Conservation (phyloP, 1,284 basidiomycete genomes). For the Inonotus obliquus region DNA sequence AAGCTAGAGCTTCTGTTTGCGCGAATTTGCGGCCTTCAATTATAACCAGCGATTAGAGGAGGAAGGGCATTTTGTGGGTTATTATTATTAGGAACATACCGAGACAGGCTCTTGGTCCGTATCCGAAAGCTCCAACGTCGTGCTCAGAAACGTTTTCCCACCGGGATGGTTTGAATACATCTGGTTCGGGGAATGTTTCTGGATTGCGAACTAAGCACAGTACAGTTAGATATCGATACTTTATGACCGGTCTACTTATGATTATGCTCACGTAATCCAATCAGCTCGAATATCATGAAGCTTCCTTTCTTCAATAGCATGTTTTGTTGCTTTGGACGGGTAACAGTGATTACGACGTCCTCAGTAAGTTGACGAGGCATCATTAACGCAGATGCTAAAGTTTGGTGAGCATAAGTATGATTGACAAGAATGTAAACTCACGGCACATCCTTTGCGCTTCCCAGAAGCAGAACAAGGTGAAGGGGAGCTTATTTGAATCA, state of each 20-base stretch:
- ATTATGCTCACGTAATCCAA: conserved; percentile 3
- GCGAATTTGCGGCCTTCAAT: conserved; percentile 22
- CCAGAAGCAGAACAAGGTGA: conserved; percentile 18
- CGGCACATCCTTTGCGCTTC: conserved; percentile 18
- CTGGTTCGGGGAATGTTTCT: conserved; percentile 20
- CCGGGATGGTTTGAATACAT: not conserved
- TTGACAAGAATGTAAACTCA: not conserved
- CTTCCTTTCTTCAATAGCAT: conserved; percentile 10
- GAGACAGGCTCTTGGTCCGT: not conserved
- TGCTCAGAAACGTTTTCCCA: conserved; percentile 11
- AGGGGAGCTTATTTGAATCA: conserved; percentile 15
- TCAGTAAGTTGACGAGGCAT: conserved; percentile 7
- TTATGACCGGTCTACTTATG: too few species aligned
- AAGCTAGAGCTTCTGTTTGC: conserved; percentile 17
- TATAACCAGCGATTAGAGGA: conserved; percentile 19
- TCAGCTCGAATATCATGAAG: not conserved
- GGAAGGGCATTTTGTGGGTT: conserved; percentile 13
- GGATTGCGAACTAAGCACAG: conserved; percentile 15
- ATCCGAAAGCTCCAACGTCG: conserved; percentile 10
- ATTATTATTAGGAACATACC: not conserved
- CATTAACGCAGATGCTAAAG: conserved; percentile 10
- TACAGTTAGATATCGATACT: not conserved
- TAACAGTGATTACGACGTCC: conserved; percentile 4
- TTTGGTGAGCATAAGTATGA: not conserved
- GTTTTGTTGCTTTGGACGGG: not conserved